These are phyloP conservation scores for Trichophyton simii DNA, from an alignment of 2,329 filamentous ascomycete species.

Conservation along the genomic window DNA sequence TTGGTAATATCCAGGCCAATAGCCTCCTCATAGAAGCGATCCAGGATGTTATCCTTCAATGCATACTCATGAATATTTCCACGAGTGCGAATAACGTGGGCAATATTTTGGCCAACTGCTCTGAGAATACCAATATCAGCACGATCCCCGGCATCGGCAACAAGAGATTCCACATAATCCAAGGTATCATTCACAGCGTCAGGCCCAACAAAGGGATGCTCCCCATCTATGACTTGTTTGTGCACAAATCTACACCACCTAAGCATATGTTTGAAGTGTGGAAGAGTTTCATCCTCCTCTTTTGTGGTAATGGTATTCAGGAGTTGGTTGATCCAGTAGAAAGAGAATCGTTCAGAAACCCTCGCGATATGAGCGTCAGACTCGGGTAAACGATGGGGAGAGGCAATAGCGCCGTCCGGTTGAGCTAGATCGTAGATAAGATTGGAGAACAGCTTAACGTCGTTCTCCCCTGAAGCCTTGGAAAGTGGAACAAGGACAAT, in stretches of 20 bases:
- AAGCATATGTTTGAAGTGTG: background rate
- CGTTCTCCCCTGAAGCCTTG: background rate
- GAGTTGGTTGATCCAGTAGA: background rate
- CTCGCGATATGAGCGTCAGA: background rate
- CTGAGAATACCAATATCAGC: constrained; percentile 1
- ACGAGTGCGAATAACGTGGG: constrained; percentile 21
- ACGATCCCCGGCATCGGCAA: background rate
- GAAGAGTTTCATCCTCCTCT: background rate
- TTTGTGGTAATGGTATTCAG: background rate
- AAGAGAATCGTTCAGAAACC: background rate
- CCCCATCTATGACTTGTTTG: background rate
- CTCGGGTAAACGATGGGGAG: background rate
- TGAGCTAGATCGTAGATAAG: background rate
- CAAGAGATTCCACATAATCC: background rate
- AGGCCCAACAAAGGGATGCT: background rate
- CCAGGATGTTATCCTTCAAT: constrained; percentile 7
- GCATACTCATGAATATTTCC: constrained; percentile 23
- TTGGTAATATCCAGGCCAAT: constrained; percentile 12
- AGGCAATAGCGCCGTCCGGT: background rate
- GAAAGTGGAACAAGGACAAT: background rate
- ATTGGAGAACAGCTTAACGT: background rate
- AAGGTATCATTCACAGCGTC: background rate
- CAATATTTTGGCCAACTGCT: constrained; percentile 21
- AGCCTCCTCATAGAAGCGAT: constrained; percentile 10
- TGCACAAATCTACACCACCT: background rate